Evolutionary conservation across 495 filamentous ascomycete species (phyloP).

Genomic region (Aspergillus hancockii): DNA sequence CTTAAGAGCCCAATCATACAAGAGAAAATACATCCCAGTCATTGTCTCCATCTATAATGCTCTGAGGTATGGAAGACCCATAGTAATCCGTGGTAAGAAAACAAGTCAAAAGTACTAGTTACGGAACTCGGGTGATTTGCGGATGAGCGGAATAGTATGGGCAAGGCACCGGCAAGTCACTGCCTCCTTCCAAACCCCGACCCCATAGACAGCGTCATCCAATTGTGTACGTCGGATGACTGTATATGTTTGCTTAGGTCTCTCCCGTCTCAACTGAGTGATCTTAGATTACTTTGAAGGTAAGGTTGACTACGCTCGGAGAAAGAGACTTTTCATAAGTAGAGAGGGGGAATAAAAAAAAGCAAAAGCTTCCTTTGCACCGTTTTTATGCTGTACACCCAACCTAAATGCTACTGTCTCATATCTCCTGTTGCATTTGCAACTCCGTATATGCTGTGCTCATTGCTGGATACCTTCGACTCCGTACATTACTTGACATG

Average conservation of each 20-base stretch:
- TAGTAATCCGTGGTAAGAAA: background rate
- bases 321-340: background rate
- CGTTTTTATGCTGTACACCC: background rate
- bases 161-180: background rate
- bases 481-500: background rate
- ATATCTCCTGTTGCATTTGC: background rate
- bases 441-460: background rate
- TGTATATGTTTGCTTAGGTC: background rate
- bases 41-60: background rate
- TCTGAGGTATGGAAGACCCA: background rate
- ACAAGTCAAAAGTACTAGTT: constrained; percentile 3
- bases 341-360: background rate
- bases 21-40: background rate
- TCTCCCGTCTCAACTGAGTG: background rate
- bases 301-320: background rate
- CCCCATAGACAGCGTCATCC: background rate
- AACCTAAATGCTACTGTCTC: too few species aligned
- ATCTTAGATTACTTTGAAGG: background rate
- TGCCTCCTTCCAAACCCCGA: background rate
- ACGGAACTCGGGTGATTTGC: background rate
- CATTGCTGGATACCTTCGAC: background rate
- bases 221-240: too few species aligned
- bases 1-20: background rate
- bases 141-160: background rate
- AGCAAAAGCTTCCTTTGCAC: background rate